Evolutionary conservation across 139 green algal genomes (phyloP), one percentile per base, ranked within the genome.

Genomic region (Picochlorum costavermella): DNA sequence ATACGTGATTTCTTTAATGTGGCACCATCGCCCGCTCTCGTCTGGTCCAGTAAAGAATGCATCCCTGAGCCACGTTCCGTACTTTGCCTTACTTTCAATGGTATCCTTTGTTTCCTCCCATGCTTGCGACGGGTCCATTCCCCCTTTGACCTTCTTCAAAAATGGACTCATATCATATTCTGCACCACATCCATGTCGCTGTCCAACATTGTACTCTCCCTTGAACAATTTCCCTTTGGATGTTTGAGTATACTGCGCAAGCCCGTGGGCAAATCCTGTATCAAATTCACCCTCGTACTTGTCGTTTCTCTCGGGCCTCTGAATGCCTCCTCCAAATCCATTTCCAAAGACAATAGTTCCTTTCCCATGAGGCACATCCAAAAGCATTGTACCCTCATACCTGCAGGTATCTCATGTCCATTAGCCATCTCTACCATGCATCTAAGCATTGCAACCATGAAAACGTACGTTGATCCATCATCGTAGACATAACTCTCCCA

Each of bases 281-380:
- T 89, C 57, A 63, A 96, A 94, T 75, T 95, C 87, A 36, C 87
- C 89, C 68, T 95, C 89, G 65, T 90, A 96, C 71, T 80, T 92
- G 66, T 94, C 86, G 23, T 77, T 83, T 2, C 65, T 72, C 10
- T 84, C 64, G 6, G 64, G 44, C 20, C 65, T 57, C 55, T 87
- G 65, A 67, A 95, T 84, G 63, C 86, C 89, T 14, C 78, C 90
- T 16, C 84, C 89, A 11, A 74, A 80, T 50, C 81, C 84, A 31
- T 85, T 88, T 51, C 89, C 90, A 64, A 95, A 85, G 2, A 82
- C 70, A 69, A 96, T 81, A 8, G 88, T 79, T 29, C 90, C 90
- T 69, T 90, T 92, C 51, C 75, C 81, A 62, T 95, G 87, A 0
- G 90, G 87, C 2, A 90, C 71, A 30, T 81, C 79, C 28, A 89